Base-by-base conservation (phyloP, 1,284 basidiomycete genomes). In the Laetiporus sulphureus region DNA sequence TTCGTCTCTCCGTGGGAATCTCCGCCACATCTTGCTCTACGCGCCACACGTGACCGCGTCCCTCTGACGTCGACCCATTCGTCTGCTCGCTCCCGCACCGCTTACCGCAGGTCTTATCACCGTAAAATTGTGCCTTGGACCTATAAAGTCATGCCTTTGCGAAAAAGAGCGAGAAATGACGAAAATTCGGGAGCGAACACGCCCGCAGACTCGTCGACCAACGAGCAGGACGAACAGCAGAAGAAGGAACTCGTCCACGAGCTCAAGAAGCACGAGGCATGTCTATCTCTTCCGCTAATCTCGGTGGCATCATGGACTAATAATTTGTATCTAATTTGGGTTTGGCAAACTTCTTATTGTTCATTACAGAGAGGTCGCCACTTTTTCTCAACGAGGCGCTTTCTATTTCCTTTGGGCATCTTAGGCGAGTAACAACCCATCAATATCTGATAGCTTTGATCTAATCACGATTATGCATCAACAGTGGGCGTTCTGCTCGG, bases 401-500 rank as follows among this genome's bases (percentile, higher is more conserved):
- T 73, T 30, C 54, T 73, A 24, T 76, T 75, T 42, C 68, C 72
- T 2, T 45, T 76, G 12, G 72, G 74, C 31, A 61, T 76, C 15
- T 40, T 74, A 29, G 42, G 73, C 75, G 42, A 42, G 68, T 60
- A 18, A 12, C 7, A 24, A n/a, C 1, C 11, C 27, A n/a, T 36
- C 15, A 5, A 22, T 23, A 18, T 30, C 20, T 16, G 15, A 12
- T n/a, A n/a, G n/a, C n/a, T n/a, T n/a, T n/a, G n/a, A n/a, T 23
- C 3, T 15, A 29, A 5, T 18, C 18, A 8, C 7, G 19, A 41
- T 18, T 40, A 39, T 23, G 25, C 23, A 34, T 36, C 38, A 44
- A n/a, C 19, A 88, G 85, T 83, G 37, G 83, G 84, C 12, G 63
- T 73, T n/a, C 52, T 79, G 23, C 54, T 84, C 5, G 82, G 75